Conservation (phyloP, 305 asterid genomes). For the Fraxinus baroniana region DNA sequence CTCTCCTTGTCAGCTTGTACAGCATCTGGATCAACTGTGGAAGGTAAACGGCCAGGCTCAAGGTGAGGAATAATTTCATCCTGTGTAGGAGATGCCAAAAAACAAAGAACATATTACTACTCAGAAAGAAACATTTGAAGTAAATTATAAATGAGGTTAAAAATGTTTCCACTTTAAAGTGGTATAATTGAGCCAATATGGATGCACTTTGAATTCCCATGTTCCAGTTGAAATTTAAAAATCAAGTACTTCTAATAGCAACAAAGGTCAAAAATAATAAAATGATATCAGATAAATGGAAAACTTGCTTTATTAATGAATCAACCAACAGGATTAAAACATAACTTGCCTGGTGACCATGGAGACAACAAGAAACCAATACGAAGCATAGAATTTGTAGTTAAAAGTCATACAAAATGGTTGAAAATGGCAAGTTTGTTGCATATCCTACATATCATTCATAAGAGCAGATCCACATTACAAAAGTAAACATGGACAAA, state of each 20-base stretch:
- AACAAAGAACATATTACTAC: neutral
- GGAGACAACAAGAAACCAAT: neutral
- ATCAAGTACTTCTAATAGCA: neutral
- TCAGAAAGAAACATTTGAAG: neutral
- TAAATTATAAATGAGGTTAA: neutral
- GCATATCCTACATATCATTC: neutral
- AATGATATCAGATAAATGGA: neutral
- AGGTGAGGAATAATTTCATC: conserved; percentile 89
- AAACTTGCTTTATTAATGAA: neutral
- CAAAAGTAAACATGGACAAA: neutral
- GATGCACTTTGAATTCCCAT: neutral
- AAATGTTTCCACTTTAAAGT: neutral
- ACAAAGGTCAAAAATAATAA: neutral
- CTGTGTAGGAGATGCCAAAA: conserved; percentile 31
- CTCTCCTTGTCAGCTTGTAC: conserved; percentile 65
- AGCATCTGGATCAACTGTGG: conserved; percentile 89
- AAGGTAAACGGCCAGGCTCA: conserved; percentile 83
- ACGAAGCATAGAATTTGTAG: neutral
- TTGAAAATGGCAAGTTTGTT: neutral
- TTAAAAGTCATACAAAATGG: neutral
- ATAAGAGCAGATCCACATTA: neutral
- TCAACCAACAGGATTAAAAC: neutral
- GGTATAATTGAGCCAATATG: neutral
- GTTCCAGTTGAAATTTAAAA: neutral
- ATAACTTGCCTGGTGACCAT: neutral